Evolutionary conservation across 768 basidiomycete genomes (phyloP).

Genomic region (Calvatia gigantea): DNA sequence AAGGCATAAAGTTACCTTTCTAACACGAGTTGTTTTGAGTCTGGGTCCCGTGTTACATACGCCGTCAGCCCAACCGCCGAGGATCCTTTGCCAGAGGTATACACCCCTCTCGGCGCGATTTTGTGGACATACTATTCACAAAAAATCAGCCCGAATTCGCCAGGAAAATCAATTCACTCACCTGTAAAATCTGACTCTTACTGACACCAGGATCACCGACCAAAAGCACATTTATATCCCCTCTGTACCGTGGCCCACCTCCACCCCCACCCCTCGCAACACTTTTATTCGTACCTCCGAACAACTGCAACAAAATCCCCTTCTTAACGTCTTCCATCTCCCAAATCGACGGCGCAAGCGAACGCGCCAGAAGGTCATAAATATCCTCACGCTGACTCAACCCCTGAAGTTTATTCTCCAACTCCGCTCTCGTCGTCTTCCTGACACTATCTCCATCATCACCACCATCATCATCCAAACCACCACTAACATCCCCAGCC

Average conservation of each 20-base stretch:
- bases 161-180: constrained; percentile 25
- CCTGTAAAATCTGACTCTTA: constrained; percentile 94
- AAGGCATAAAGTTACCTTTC: constrained; percentile 62
- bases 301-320: constrained; percentile 92
- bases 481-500: constrained; percentile 57
- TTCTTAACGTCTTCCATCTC: constrained; percentile 99
- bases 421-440: constrained; percentile 56
- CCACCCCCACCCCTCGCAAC: constrained; percentile 91
- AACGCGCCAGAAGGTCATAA: constrained; percentile 81
- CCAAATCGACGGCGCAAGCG: constrained; percentile 93
- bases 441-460: constrained; percentile 36
- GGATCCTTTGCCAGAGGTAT: constrained; percentile 96
- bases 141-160: not conserved
- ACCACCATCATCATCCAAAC: constrained; percentile 24
- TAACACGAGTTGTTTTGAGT: constrained; percentile 95
- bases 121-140: constrained; percentile 88
- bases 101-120: constrained; percentile 96
- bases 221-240: constrained; percentile 95
- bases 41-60: constrained; percentile 96
- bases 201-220: constrained; percentile 97
- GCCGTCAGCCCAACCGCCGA: constrained; percentile 98
- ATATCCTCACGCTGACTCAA: constrained; percentile 76
- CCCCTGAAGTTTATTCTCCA: constrained; percentile 74
- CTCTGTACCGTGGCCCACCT: constrained; percentile 93
- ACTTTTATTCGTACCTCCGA: constrained; percentile 97